Conservation (phyloP, 768 basidiomycete species). For the Fomitopsis serialis region DNA sequence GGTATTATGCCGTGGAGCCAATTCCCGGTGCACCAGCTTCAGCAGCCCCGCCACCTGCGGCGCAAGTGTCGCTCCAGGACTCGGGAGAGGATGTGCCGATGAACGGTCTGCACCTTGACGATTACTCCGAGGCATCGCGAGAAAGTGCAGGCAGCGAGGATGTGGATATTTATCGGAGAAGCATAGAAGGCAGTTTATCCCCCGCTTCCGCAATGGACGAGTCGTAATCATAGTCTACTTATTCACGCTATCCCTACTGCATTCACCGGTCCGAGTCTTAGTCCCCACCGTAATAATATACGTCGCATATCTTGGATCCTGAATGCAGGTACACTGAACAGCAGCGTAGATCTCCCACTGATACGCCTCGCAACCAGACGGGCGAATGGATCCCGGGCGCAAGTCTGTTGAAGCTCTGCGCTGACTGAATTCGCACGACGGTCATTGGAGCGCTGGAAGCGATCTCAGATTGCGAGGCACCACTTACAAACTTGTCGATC, state of each 20-base stretch:
- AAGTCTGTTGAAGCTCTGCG: no score
- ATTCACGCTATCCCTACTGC: background rate
- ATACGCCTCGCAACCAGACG: no score
- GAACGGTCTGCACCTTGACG: background rate
- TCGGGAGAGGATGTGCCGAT: background rate
- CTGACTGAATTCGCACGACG: no score
- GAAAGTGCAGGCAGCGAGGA: constrained; percentile 6
- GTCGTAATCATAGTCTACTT: constrained; percentile 18
- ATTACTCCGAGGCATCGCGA: background rate
- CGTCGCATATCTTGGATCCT: no score
- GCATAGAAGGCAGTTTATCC: constrained; percentile 39
- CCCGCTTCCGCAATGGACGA: constrained; percentile 33
- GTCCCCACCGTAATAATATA: no score
- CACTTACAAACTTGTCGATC: no score
- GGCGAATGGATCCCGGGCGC: no score
- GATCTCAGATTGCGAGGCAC: no score
- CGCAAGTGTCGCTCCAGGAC: background rate
- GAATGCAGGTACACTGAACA: no score
- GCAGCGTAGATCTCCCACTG: no score
- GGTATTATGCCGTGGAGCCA: constrained; percentile 86
- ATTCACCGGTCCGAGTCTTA: background rate
- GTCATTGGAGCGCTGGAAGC: no score
- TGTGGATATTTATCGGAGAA: constrained; percentile 24
- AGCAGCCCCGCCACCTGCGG: background rate
- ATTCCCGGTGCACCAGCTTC: constrained; percentile 27